phyloP scores from a whole-genome alignment of 257 asterid genomes.

The Przewalskia tangutica region DNA sequence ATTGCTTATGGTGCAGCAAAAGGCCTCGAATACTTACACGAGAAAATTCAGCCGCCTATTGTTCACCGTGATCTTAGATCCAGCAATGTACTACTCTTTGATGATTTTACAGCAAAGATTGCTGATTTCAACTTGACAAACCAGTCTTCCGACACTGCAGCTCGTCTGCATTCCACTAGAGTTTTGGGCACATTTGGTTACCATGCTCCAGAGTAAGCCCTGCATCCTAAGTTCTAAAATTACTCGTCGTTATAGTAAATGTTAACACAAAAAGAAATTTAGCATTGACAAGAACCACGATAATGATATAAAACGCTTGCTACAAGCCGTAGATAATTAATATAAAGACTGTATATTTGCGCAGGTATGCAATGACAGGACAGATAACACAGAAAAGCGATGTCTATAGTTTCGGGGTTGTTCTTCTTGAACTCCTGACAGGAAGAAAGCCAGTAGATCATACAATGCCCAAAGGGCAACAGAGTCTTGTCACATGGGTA shows the following conservation, averaged over 20 bases:
- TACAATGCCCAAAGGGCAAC: constrained; percentile 94
- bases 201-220: constrained; percentile 80
- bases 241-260: not conserved
- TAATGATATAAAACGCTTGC: not conserved
- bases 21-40: constrained; percentile 84
- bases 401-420: constrained; percentile 83
- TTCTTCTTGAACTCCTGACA: constrained; percentile 62
- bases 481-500: constrained; percentile 86
- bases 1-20: constrained; percentile 80
- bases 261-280: not conserved
- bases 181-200: constrained; percentile 88
- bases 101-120: constrained; percentile 62
- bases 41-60: constrained; percentile 72
- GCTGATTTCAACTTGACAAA: constrained; percentile 81
- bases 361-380: constrained; percentile 90
- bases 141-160: constrained; percentile 87
- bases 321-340: not conserved
- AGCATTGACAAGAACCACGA: not conserved
- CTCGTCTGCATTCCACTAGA: constrained; percentile 86
- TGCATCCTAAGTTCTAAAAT: not conserved
- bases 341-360: not conserved
- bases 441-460: constrained; percentile 93
- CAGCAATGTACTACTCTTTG: constrained; percentile 79
- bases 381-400: constrained; percentile 82
- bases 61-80: constrained; percentile 89